Percentiles rank a stretch among this genome's conserved stretches.
Conservation (phyloP, 768 basidiomycete genomes). For the Lactifluus rugatus region DNA sequence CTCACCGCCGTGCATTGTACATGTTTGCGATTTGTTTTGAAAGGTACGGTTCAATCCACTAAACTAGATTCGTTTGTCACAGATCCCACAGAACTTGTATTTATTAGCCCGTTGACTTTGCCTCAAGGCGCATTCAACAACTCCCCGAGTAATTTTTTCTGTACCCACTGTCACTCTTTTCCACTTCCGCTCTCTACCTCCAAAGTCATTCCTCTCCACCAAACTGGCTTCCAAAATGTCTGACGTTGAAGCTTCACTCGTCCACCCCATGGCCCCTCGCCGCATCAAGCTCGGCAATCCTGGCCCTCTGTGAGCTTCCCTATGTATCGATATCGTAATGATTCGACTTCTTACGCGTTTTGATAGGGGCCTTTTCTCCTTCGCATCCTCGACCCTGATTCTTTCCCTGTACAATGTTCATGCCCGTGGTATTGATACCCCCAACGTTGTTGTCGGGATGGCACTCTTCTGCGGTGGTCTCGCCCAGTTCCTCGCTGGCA, state of each 20-base stretch:
- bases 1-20: too few relatives aligned
- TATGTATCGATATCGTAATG: background rate
- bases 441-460: conserved; percentile 80
- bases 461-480: conserved; percentile 79
- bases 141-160: background rate
- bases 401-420: conserved; percentile 64
- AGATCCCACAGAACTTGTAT: background rate
- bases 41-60: background rate
- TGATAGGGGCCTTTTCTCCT: conserved; percentile 69
- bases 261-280: background rate
- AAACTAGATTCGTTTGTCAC: background rate
- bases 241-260: background rate
- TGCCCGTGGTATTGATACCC: conserved; percentile 40
- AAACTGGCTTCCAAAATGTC: conserved; percentile 12
- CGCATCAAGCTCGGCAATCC: conserved; percentile 5
- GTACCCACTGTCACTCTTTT: background rate
- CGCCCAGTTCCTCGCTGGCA: conserved; percentile 77
- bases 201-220: background rate
- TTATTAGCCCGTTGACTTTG: background rate
- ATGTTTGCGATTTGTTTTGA: too few relatives aligned
- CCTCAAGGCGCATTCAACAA: background rate
- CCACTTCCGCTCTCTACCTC: background rate
- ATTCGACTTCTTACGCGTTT: conserved; percentile 36
- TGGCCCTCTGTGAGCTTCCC: conserved; percentile 37
- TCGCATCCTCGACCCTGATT: conserved; percentile 77